These are phyloP conservation scores for Simmondsia chinensis DNA, from an alignment of 148 eudicot species.

Conservation along the genomic window DNA sequence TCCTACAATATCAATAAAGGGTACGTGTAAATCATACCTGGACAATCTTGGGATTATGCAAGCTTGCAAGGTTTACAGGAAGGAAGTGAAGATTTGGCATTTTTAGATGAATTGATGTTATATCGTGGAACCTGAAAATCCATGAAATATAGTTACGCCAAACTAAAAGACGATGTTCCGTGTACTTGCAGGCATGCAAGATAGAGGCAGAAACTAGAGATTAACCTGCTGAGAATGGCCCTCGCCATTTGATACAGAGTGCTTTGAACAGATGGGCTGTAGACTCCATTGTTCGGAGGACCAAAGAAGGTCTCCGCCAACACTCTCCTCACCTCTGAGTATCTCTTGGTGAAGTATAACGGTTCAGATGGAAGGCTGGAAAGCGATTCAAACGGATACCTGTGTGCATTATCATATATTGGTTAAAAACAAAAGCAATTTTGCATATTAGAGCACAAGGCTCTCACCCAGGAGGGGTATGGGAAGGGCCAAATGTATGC, in stretches of 20 bases:
- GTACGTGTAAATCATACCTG: constrained; percentile 37
- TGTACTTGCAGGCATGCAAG: neutral
- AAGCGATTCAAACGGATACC: constrained; percentile 64
- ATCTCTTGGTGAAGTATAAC: constrained; percentile 57
- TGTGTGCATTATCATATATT: constrained; percentile 22
- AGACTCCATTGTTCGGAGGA: constrained; percentile 68
- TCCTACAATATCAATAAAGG: no score
- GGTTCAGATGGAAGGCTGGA: constrained; percentile 42
- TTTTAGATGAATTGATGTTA: constrained; percentile 63
- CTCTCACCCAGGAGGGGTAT: neutral
- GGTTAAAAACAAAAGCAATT: no score
- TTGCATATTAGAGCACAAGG: neutral
- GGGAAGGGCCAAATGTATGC: no score
- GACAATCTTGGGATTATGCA: constrained; percentile 63
- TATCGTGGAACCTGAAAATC: constrained; percentile 55
- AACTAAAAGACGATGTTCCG: neutral
- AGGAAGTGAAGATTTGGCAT: constrained; percentile 97
- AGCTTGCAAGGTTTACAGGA: constrained; percentile 71
- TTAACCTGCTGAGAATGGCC: constrained; percentile 74
- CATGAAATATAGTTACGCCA: neutral
- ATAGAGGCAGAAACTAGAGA: neutral
- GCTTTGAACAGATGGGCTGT: constrained; percentile 96
- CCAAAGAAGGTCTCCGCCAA: constrained; percentile 80
- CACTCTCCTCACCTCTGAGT: constrained; percentile 51
- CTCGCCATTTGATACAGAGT: constrained; percentile 86